Percentiles rank a stretch among this genome's conserved stretches.
Evolutionary conservation across 139 green algal genomes (phyloP).

Genomic region (Coelastrella sp.): DNA sequence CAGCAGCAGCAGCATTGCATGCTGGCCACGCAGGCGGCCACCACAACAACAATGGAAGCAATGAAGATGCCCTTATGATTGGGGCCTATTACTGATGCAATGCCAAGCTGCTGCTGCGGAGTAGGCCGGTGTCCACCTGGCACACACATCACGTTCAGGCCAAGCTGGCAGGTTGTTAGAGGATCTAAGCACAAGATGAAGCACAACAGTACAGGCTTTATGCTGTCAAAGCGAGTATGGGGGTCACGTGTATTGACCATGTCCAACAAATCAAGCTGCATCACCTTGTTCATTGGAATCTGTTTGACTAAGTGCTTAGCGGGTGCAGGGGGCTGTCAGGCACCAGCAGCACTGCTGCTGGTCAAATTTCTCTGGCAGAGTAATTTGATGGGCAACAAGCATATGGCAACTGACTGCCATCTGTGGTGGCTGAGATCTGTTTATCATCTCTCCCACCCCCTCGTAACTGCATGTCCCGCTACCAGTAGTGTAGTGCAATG

Average conservation of each 20-base stretch:
- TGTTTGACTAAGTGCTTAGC: too few relatives aligned
- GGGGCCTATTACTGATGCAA: neutral
- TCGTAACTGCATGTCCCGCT: too few relatives aligned
- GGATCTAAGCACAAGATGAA: neutral
- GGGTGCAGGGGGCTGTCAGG: neutral
- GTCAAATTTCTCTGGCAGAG: too few relatives aligned
- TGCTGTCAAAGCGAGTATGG: too few relatives aligned
- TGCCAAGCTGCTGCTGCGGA: neutral
- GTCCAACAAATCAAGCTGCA: too few relatives aligned
- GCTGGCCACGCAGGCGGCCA: neutral
- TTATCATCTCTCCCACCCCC: too few relatives aligned
- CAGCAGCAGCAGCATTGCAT: conserved; percentile 1
- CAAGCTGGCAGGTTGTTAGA: neutral
- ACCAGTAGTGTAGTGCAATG: too few relatives aligned
- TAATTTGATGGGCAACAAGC: neutral
- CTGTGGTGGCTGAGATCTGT: neutral
- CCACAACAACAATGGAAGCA: neutral
- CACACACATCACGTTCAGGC: neutral
- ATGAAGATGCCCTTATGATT: conserved; percentile 1
- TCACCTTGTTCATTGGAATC: too few relatives aligned
- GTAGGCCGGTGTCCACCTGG: neutral
- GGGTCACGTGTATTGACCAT: too few relatives aligned
- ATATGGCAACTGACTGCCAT: neutral
- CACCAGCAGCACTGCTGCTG: neutral
- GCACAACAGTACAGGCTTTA: too few relatives aligned